phyloP scores from a whole-genome alignment of 495 filamentous ascomycete genomes.

The Penicillium steckii region DNA sequence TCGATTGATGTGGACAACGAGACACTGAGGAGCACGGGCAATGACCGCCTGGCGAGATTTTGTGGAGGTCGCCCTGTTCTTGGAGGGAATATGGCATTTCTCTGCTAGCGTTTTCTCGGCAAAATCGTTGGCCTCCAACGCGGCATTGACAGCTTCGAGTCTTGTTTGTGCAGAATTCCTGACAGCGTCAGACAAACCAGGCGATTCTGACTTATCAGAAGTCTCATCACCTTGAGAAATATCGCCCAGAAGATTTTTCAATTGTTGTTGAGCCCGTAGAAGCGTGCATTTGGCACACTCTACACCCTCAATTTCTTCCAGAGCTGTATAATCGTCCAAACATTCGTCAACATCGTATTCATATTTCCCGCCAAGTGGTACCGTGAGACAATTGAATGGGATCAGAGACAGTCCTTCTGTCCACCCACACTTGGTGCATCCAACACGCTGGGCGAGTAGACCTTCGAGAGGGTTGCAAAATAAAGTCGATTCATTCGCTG shows the following conservation, averaged over 20 bases:
- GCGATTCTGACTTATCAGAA: conserved; percentile 15
- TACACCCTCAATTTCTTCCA: conserved; percentile 83
- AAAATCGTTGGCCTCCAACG: conserved; percentile 77
- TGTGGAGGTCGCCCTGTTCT: conserved; percentile 63
- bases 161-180: conserved; percentile 42
- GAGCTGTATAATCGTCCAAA: conserved; percentile 77
- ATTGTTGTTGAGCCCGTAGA: conserved; percentile 48
- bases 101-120: conserved; percentile 70
- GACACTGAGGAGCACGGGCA: conserved; percentile 71
- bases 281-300: conserved; percentile 92
- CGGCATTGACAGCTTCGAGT: conserved; percentile 61
- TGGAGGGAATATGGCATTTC: conserved; percentile 70
- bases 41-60: conserved; percentile 90
- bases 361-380: conserved; percentile 61
- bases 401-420: conserved; percentile 84
- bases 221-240: conserved; percentile 28
- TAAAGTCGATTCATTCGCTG: conserved; percentile 10
- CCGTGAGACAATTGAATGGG: conserved; percentile 91
- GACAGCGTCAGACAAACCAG: conserved; percentile 30
- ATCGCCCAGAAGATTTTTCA: conserved; percentile 44
- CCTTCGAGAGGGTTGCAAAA: conserved; percentile 78
- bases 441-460: conserved; percentile 82
- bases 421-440: conserved; percentile 81
- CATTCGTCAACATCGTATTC: conserved; percentile 70
- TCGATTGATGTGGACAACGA: conserved; percentile 86